phyloP scores from a whole-genome alignment of 768 basidiomycete genomes.

The Chiua virens region DNA sequence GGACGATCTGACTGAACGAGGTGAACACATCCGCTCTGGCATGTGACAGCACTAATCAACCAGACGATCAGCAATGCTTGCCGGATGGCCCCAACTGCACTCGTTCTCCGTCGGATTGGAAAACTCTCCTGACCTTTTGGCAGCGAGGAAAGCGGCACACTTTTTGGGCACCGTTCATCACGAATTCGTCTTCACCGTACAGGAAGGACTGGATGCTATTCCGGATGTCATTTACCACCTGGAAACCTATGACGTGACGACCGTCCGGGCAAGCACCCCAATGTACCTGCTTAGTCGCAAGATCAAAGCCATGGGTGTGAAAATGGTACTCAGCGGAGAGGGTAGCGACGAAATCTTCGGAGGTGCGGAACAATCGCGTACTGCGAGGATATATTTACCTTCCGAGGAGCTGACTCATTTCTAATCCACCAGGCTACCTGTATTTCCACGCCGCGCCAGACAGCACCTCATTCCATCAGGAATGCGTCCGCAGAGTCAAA shows the following conservation, averaged over 20 bases:
- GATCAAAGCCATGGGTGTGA: constrained; percentile 99
- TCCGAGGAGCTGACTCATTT: constrained; percentile 5
- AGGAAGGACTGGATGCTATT: constrained; percentile 96
- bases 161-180: constrained; percentile 95
- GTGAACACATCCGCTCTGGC: constrained; percentile 35
- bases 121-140: constrained; percentile 92
- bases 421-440: constrained; percentile 69
- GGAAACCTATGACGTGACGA: constrained; percentile 99
- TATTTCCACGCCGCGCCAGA: constrained; percentile 99
- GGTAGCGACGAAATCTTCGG: constrained; percentile 98
- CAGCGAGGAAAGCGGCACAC: constrained; percentile 90
- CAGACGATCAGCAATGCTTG: constrained; percentile 56
- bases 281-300: constrained; percentile 99
- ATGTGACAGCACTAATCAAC: neutral
- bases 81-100: constrained; percentile 93
- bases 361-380: constrained; percentile 48
- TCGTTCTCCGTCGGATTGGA: constrained; percentile 97
- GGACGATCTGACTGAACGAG: constrained; percentile 49
- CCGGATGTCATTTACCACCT: constrained; percentile 98
- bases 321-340: constrained; percentile 98
- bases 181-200: constrained; percentile 96
- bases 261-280: constrained; percentile 94
- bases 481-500: constrained; percentile 92
- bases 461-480: constrained; percentile 86
- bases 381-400: neutral